phyloP scores from a whole-genome alignment of 169 alveolate genomes.

The Plasmodium sp. region DNA sequence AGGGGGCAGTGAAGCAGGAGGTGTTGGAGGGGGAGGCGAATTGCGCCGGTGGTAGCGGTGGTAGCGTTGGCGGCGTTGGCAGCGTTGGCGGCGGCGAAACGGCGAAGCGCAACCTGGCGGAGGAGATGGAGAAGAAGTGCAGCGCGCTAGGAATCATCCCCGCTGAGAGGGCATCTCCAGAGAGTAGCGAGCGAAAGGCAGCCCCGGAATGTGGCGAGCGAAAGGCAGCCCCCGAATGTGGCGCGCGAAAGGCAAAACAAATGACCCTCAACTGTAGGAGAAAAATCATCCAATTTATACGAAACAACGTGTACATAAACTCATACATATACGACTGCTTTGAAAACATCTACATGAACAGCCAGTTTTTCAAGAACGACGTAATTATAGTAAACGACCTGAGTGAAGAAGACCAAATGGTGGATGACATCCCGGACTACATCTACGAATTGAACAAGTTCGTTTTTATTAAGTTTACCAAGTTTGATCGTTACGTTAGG shows the following conservation, averaged over 20 bases:
- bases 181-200: not conserved
- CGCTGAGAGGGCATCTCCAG: not conserved
- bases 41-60: not conserved
- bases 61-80: not conserved
- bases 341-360: conserved; percentile 56
- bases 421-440: conserved; percentile 35
- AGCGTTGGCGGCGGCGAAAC: not conserved
- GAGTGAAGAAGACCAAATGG: not conserved
- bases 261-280: conserved; percentile 12
- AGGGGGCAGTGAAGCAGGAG: conserved; percentile 1
- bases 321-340: conserved; percentile 54
- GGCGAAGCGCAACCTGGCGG: not conserved
- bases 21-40: not conserved
- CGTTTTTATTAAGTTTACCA: conserved; percentile 52
- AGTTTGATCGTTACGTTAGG: conserved; percentile 35
- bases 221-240: not conserved
- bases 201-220: not conserved
- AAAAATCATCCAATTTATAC: conserved; percentile 45
- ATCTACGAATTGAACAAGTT: conserved; percentile 63
- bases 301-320: conserved; percentile 40
- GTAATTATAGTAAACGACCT: conserved; percentile 18
- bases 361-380: conserved; percentile 37
- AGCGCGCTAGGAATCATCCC: not conserved
- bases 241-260: not conserved
- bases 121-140: not conserved